These are phyloP conservation scores for Abortiporus biennis DNA, from an alignment of 1,284 basidiomycete genomes.

Conservation along the genomic window DNA sequence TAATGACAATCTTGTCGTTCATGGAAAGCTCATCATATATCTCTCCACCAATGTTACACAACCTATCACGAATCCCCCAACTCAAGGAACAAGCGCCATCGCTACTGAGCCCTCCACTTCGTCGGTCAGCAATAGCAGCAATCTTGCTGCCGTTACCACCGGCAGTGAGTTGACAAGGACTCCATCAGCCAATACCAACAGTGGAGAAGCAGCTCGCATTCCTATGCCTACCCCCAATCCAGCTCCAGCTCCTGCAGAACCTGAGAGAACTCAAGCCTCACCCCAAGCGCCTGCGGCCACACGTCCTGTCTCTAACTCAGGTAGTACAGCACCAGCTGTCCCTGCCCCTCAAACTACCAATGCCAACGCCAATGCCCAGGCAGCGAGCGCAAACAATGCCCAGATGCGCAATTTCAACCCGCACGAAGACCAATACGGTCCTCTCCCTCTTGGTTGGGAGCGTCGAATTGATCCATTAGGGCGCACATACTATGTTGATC, in stretches of 20 bases:
- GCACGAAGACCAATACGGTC: constrained; percentile 61
- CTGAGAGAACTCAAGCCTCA: constrained; percentile 11
- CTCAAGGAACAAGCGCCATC: no score
- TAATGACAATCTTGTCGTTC: constrained; percentile 81
- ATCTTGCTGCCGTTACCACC: constrained; percentile 17
- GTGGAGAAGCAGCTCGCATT: constrained; percentile 18
- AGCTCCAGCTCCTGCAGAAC: constrained; percentile 20
- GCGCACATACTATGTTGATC: constrained; percentile 88
- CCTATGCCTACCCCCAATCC: constrained; percentile 32
- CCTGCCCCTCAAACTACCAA: constrained; percentile 24
- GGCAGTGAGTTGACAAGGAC: constrained; percentile 26
- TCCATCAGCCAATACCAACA: constrained; percentile 20
- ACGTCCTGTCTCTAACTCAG: constrained; percentile 24
- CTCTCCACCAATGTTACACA: constrained; percentile 61
- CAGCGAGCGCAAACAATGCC: constrained; percentile 29
- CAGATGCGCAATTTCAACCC: constrained; percentile 55
- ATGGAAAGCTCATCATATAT: constrained; percentile 81
- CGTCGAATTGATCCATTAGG: constrained; percentile 85
- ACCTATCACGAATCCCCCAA: constrained; percentile 45
- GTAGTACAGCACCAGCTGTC: constrained; percentile 13
- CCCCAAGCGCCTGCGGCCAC: constrained; percentile 15
- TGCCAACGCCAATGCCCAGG: constrained; percentile 31
- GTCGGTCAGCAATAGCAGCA: constrained; percentile 22
- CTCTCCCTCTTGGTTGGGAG: constrained; percentile 92
- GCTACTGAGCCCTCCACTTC: no score